Base-by-base conservation (phyloP, 2,329 filamentous ascomycete species). In the Curvularia verruculosa region DNA sequence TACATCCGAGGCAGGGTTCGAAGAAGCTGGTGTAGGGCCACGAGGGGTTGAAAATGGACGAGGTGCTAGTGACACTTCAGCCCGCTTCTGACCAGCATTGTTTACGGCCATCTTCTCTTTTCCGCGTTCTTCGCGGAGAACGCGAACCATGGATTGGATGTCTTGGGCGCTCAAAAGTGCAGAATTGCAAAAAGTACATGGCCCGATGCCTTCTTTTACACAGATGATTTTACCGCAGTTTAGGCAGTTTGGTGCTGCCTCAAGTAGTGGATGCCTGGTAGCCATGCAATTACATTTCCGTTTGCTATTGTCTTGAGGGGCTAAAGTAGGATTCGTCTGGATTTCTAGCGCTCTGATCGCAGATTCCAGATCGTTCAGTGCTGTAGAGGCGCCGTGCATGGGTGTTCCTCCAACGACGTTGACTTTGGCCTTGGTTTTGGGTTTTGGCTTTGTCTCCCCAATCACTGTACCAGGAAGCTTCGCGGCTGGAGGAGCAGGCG, bases 201-300 rank as follows among this genome's bases (percentile, higher is more conserved):
- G 94, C 0, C 94, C 94, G 0, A 98, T 82, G 0, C 95, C 95
- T 77, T 99, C 93, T 70, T 95, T 93, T 23, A 96, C 87, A 74
- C 95, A 99, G 52, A 98, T 89, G 12, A 99, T 92, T 75, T 98
- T 98, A 57, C 95, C 95, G 69, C 95, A 99, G 43, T 85, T 88
- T 15, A 96, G 80, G 73, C 95, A 99, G 74, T 98, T 99, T 0
- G 95, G 95, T 0, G 93, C 92, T 0, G 94, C 92, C n/a, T 86
- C 86, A 43, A 97, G 89, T 2, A 98, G 84, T 0, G 94, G 91
- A 75, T 99, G 95, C 1, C 91, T 86, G 0, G 90, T 87, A 0
- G 91, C 95, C 70, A 96, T 92, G 75, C 95, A 99, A 67, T 90
- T 90, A 77, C 95, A 99, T 54, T 87, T 87, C 6, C 89, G 85